Conservation (phyloP, 75 land plant genomes). For the Cupressus sempervirens region DNA sequence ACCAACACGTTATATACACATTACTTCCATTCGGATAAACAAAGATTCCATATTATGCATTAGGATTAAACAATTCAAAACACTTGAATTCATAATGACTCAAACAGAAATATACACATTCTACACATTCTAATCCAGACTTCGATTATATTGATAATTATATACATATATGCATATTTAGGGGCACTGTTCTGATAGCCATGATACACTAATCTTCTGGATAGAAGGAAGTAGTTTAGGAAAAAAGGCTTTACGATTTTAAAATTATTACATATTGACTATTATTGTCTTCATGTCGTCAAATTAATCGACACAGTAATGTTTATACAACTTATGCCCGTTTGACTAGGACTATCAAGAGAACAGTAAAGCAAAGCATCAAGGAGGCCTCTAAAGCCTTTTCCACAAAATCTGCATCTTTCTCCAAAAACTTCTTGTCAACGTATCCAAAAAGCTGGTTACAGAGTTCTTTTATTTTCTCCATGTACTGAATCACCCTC, state of each 20-base stretch:
- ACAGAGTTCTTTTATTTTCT: constrained; percentile 14
- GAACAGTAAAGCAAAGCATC: constrained; percentile 24
- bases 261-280: background rate
- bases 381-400: constrained; percentile 20
- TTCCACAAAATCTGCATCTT: constrained; percentile 6
- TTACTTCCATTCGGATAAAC: no score
- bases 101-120: background rate
- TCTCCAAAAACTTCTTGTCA: constrained; percentile 13
- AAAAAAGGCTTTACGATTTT: background rate
- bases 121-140: background rate
- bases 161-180: background rate
- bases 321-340: background rate
- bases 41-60: no score
- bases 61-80: no score
- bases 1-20: no score
- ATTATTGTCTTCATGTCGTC: background rate
- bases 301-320: background rate
- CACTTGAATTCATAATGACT: no score
- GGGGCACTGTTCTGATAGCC: background rate
- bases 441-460: constrained; percentile 17
- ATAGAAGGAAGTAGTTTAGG: background rate
- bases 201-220: background rate
- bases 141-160: background rate
- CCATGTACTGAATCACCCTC: constrained; percentile 14
- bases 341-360: constrained; percentile 14